These are phyloP conservation scores for Pythium oligandrum DNA, from an alignment of 352 stramenopile species.

Conservation along the genomic window DNA sequence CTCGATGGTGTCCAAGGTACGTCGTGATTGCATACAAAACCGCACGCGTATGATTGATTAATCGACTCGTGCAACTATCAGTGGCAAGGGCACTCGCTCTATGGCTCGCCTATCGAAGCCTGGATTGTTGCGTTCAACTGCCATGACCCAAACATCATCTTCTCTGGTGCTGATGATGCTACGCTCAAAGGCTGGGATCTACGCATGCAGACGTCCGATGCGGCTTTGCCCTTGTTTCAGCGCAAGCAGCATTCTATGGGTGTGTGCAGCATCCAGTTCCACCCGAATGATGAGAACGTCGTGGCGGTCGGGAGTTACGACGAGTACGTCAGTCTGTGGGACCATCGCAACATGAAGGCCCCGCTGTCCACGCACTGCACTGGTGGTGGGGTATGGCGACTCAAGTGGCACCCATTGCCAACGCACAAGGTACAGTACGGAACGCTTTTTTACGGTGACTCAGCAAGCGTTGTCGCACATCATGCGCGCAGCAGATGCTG, in stretches of 20 bases:
- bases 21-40: background rate
- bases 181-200: constrained; percentile 78
- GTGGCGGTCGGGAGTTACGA: constrained; percentile 84
- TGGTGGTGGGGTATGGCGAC: constrained; percentile 73
- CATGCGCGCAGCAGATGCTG: too few relatives aligned
- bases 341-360: constrained; percentile 53
- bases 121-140: constrained; percentile 83
- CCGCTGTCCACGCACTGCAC: constrained; percentile 41
- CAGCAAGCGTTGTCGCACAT: background rate
- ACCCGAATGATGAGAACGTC: constrained; percentile 54
- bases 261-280: constrained; percentile 83
- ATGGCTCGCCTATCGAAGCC: constrained; percentile 70
- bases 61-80: constrained; percentile 7
- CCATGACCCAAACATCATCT: constrained; percentile 70
- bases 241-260: constrained; percentile 72
- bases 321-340: constrained; percentile 74
- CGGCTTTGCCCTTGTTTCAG: constrained; percentile 41
- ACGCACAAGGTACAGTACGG: constrained; percentile 33
- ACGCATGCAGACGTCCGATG: constrained; percentile 16
- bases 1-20: constrained; percentile 35
- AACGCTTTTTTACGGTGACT: constrained; percentile 7
- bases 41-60: too few relatives aligned
- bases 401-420: constrained; percentile 73
- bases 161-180: constrained; percentile 78
- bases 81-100: constrained; percentile 75